Conservation (phyloP, 78 protist genomes). For the Speleostelium caveatum region DNA sequence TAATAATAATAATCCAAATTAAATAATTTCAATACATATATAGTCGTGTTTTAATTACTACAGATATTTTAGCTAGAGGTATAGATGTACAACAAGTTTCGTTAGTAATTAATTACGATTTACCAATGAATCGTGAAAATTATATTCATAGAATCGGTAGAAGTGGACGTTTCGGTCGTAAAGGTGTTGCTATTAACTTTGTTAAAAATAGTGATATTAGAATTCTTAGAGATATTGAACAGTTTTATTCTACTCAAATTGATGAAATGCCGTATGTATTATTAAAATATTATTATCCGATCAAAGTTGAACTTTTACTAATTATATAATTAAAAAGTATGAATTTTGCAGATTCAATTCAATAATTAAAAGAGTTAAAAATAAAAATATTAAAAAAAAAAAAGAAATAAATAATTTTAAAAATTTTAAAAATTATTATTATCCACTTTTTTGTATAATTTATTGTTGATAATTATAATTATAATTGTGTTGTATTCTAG, state of each 20-base stretch:
- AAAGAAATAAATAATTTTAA: no score
- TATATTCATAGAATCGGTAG: conserved; percentile 92
- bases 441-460: no score
- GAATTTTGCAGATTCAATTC: conserved; percentile 67
- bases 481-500: no score
- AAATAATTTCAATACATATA: conserved; percentile 1
- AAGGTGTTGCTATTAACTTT: conserved; percentile 95
- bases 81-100: conserved; percentile 94
- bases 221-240: conserved; percentile 89
- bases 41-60: conserved; percentile 95
- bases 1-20: neutral
- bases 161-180: conserved; percentile 95
- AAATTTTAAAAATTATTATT: no score
- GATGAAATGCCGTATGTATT: conserved; percentile 77
- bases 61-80: conserved; percentile 97
- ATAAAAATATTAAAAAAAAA: no score
- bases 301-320: neutral
- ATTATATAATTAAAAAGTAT: neutral
- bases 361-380: no score
- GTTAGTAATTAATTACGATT: conserved; percentile 96
- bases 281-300: neutral
- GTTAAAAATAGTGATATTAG: conserved; percentile 83
- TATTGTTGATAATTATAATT: no score
- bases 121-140: conserved; percentile 84
- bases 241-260: conserved; percentile 86